A percentile compares a stretch with the other conserved stretches of the same genome.
Conservation (phyloP, 2,329 filamentous ascomycete species). For the Thielaviopsis punctulata region DNA sequence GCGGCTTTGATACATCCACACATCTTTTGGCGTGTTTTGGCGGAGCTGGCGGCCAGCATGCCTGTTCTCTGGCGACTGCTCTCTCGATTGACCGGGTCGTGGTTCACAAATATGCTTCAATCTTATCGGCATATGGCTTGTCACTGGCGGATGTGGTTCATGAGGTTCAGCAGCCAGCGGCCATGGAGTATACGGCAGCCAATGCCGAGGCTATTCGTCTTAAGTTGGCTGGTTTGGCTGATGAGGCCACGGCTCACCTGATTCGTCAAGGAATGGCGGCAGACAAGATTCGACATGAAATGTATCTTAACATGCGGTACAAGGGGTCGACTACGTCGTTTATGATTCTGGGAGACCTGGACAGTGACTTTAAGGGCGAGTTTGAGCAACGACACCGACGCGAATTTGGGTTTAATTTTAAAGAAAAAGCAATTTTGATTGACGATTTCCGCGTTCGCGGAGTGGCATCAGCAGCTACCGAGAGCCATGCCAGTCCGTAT, state of each 20-base stretch:
- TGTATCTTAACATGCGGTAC: slow-evolving; percentile 89
- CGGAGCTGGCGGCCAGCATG: slow-evolving; percentile 80
- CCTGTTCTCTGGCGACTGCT: slow-evolving; percentile 75
- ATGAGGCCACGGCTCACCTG: slow-evolving; percentile 51
- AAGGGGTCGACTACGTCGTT: slow-evolving; percentile 78
- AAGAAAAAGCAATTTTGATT: slow-evolving; percentile 71
- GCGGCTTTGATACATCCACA: slow-evolving; percentile 78
- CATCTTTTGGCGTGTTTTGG: slow-evolving; percentile 87
- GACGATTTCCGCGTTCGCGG: slow-evolving; percentile 79
- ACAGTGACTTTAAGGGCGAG: slow-evolving; percentile 68
- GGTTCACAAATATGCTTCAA: slow-evolving; percentile 73
- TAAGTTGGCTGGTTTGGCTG: slow-evolving; percentile 66
- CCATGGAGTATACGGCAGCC: slow-evolving; percentile 35
- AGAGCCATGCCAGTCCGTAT: slow-evolving; percentile 61
- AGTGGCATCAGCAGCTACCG: slow-evolving; percentile 36
- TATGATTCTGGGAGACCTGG: slow-evolving; percentile 65
- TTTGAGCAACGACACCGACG: slow-evolving; percentile 80
- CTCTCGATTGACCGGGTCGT: slow-evolving; percentile 74
- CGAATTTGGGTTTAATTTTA: slow-evolving; percentile 80
- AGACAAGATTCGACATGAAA: slow-evolving; percentile 63
- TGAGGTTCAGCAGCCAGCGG: slow-evolving; percentile 66
- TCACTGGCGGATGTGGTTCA: slow-evolving; percentile 85
- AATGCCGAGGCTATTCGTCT: slow-evolving; percentile 44
- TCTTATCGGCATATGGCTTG: slow-evolving; percentile 85
- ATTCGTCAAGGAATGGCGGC: slow-evolving; percentile 64